phyloP scores from a whole-genome alignment of 202 grass and related monocot species.

The Zoysia matrella region DNA sequence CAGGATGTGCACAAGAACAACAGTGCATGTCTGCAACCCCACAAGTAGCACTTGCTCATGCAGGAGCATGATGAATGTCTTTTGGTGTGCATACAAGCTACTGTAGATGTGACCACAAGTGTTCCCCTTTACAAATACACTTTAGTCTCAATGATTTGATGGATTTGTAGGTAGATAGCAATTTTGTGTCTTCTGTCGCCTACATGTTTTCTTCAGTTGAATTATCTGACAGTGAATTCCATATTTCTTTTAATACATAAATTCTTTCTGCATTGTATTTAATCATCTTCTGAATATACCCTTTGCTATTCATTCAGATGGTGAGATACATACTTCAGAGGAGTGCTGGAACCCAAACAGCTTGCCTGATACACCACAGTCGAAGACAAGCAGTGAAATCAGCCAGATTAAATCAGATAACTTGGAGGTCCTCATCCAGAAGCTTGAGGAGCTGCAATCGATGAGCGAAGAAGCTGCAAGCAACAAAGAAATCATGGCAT shows the following conservation, averaged over 20 bases:
- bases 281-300: too few relatives aligned
- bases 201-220: constrained; percentile 33
- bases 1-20: constrained; percentile 40
- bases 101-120: constrained; percentile 53
- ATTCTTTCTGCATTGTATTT: constrained; percentile 23
- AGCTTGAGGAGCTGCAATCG: too few relatives aligned
- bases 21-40: constrained; percentile 45
- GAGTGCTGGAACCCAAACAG: too few relatives aligned
- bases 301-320: too few relatives aligned
- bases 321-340: too few relatives aligned
- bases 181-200: constrained; percentile 37
- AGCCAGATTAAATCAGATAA: too few relatives aligned
- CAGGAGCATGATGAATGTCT: constrained; percentile 55
- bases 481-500: constrained; percentile 27
- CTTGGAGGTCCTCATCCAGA: too few relatives aligned
- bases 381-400: too few relatives aligned
- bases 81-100: constrained; percentile 51
- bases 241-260: constrained; percentile 31
- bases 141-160: constrained; percentile 31
- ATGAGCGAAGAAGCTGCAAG: constrained; percentile 59
- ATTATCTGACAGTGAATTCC: constrained; percentile 24
- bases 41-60: constrained; percentile 59
- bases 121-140: constrained; percentile 47
- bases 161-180: constrained; percentile 28
- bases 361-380: too few relatives aligned